A percentile compares a stretch with the other conserved stretches of the same genome.
phyloP scores from a whole-genome alignment of 805 yeast genomes.

The Candida gorgasii region DNA sequence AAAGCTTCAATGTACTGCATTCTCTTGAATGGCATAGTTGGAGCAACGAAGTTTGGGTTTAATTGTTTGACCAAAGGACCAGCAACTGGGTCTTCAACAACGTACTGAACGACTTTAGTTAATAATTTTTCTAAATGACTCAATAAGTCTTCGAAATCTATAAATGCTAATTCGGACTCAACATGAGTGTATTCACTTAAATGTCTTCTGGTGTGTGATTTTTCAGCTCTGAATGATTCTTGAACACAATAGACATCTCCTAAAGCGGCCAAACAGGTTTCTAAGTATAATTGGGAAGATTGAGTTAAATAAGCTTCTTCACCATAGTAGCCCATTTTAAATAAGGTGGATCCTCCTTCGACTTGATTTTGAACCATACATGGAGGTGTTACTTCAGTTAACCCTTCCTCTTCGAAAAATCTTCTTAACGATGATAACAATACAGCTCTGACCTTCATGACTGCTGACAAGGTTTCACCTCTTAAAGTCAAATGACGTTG shows the following conservation, averaged over 20 bases:
- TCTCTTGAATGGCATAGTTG: constrained; percentile 84
- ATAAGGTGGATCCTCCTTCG: constrained; percentile 97
- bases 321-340: constrained; percentile 91
- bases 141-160: constrained; percentile 83
- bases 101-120: constrained; percentile 66
- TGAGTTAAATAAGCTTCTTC: constrained; percentile 96
- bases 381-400: constrained; percentile 96
- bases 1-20: constrained; percentile 89
- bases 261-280: constrained; percentile 91
- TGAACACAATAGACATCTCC: constrained; percentile 98
- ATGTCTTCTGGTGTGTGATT: constrained; percentile 98
- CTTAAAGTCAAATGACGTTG: constrained; percentile 95
- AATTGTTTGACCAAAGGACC: constrained; percentile 88
- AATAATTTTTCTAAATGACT: constrained; percentile 81
- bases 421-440: constrained; percentile 73
- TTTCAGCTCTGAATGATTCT: constrained; percentile 99
- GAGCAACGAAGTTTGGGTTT: constrained; percentile 88
- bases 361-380: constrained; percentile 99
- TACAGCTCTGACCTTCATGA: constrained; percentile 91
- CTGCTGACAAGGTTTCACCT: constrained; percentile 91
- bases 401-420: constrained; percentile 69
- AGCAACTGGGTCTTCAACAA: constrained; percentile 86
- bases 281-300: constrained; percentile 94
- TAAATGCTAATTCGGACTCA: constrained; percentile 90
- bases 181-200: constrained; percentile 95